Conservation (phyloP, 2,329 filamentous ascomycete species). For the Ophidiomyces ophidiicola region DNA sequence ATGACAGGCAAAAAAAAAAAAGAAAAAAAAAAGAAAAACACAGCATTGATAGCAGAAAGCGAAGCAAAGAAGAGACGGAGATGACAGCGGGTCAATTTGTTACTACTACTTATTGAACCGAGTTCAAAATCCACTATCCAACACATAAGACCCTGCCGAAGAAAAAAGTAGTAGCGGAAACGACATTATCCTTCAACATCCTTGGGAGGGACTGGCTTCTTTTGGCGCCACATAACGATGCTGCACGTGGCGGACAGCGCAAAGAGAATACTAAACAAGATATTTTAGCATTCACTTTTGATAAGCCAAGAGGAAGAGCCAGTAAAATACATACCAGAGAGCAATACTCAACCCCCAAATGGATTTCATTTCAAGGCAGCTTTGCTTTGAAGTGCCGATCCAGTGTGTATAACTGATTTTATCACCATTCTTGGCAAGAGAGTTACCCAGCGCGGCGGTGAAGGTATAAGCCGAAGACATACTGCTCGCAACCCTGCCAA, state of each 20-base stretch:
- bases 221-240: conserved; percentile 50
- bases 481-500: conserved; percentile 37
- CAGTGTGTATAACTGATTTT: conserved; percentile 41
- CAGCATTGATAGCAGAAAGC: neutral
- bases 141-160: no score
- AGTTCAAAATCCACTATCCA: no score
- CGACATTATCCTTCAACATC: conserved; percentile 21
- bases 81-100: no score
- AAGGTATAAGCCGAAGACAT: conserved; percentile 43
- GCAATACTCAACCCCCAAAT: conserved; percentile 78
- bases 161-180: neutral
- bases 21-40: neutral
- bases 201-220: conserved; percentile 38
- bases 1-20: neutral
- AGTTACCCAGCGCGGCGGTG: conserved; percentile 40
- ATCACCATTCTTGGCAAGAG: conserved; percentile 40
- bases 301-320: neutral
- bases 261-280: conserved; percentile 46
- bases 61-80: no score
- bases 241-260: conserved; percentile 49
- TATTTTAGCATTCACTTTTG: conserved; percentile 6
- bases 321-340: conserved; percentile 46
- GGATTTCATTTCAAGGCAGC: conserved; percentile 74
- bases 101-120: no score
- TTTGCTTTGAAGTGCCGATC: conserved; percentile 49